Conservation (phyloP, 2,329 filamentous ascomycete species). For the Exophiala viscosa region DNA sequence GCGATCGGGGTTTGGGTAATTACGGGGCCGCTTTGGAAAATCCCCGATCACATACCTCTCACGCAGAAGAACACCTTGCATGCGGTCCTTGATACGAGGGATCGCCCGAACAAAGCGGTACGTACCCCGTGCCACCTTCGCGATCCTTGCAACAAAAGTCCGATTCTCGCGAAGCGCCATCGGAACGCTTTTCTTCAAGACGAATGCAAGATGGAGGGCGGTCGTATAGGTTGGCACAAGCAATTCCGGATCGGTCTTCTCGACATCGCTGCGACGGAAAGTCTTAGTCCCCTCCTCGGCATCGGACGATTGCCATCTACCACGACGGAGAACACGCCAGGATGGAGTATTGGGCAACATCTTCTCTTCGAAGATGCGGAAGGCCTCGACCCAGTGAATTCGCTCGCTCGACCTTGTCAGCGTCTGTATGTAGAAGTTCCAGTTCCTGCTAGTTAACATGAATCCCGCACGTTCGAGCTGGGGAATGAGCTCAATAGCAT, state of each 20-base stretch:
- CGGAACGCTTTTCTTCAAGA: constrained; percentile 37
- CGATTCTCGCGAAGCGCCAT: constrained; percentile 35
- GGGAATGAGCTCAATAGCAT: constrained; percentile 51
- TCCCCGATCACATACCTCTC: constrained; percentile 30
- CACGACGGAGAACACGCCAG: constrained; percentile 52
- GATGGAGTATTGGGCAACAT: constrained; percentile 78
- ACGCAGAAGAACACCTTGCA: constrained; percentile 41
- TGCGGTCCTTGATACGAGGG: constrained; percentile 39
- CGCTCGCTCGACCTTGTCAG: constrained; percentile 60
- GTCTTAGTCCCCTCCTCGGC: constrained; percentile 31
- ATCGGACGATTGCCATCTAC: constrained; percentile 19
- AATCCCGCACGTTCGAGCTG: constrained; percentile 66
- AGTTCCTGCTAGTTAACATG: constrained; percentile 68
- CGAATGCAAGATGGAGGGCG: constrained; percentile 42
- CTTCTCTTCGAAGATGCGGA: constrained; percentile 67
- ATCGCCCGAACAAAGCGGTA: constrained; percentile 36
- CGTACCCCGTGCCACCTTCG: constrained; percentile 35
- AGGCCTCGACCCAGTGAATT: constrained; percentile 57
- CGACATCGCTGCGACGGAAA: constrained; percentile 29
- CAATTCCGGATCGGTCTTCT: constrained; percentile 34
- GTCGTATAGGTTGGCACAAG: constrained; percentile 44
- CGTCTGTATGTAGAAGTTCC: constrained; percentile 71
- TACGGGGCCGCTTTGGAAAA: constrained; percentile 14
- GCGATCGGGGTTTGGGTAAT: constrained; percentile 2
- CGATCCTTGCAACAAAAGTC: constrained; percentile 30